Evolutionary conservation across 78 protist genomes (phyloP), one percentile per base, ranked within the genome.

Genomic region (Dictyostelium discoideum): DNA sequence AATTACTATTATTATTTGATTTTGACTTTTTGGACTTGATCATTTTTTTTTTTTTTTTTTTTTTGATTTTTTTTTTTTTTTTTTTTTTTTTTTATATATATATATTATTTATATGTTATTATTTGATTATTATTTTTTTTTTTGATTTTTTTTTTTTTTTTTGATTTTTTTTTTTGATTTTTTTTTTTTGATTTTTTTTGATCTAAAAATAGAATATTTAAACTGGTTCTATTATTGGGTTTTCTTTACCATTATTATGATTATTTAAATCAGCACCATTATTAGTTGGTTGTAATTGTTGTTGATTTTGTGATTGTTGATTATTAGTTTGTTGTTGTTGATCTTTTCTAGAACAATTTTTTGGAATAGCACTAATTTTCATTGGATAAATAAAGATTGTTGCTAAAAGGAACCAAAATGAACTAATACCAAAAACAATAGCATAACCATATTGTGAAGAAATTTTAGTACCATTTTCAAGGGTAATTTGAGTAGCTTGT

Each of bases 361-460:
- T 42, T 42, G 74, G 39, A 10, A 39, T 37, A 1, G 87, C 77
- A 60, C 44, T n/a, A 40, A 87, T 50, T 79, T 37, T 57, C 54
- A 87, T 76, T 69, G 95, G 95, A 65, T 29, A 90, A 11, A 90
- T 82, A 29, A 90, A 90, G 24, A 82, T 85, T 7, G 95, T 90
- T 13, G 95, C 81, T 22, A 90, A 54, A 0, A 90, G 46, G 88
- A 90, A 90, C 84, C 81, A 90, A 40, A 90, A 20, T 2, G 95
- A 37, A 3, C 78, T 40, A 2, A 90, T 37, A 72, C 85, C 88
- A 50, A 90, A 90, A 1, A 82, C 84, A 0, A 82, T 54, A 13
- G 65, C 50, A 50, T 90, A 90, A 20, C 80, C 90, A 11, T n/a
- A 20, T 65, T 82, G 85, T 0, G 40, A 18, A 22, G 44, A 82